Evolutionary conservation across 1,139 yeast genomes (phyloP).

Genomic region (Nadsonia commutata): DNA sequence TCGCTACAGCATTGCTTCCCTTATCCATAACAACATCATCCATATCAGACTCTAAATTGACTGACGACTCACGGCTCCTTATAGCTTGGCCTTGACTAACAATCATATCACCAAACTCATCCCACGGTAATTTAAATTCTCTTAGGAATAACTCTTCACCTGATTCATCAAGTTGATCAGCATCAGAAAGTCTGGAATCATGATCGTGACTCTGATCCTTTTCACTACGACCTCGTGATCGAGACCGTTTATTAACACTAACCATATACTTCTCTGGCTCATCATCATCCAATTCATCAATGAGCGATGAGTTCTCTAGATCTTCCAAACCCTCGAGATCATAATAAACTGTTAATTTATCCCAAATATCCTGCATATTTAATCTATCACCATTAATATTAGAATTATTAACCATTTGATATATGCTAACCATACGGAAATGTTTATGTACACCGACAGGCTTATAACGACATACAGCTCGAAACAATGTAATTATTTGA

Average conservation of each 20-base stretch:
- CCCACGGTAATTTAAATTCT: conserved; percentile 32
- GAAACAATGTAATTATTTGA: conserved; percentile 52
- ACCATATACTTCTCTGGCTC: too few species aligned
- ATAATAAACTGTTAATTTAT: conserved; percentile 38
- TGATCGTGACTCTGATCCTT: not conserved
- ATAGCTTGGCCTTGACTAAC: conserved; percentile 24
- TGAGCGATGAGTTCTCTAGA: conserved; percentile 26
- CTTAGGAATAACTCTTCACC: not conserved
- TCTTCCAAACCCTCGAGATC: conserved; percentile 42
- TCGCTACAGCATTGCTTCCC: not conserved
- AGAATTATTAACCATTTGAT: conserved; percentile 34
- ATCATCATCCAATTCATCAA: conserved; percentile 11
- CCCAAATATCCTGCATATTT: conserved; percentile 42
- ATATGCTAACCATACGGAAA: conserved; percentile 41
- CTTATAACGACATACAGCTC: conserved; percentile 52
- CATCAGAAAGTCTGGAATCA: not conserved
- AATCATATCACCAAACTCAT: conserved; percentile 30
- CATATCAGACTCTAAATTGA: conserved; percentile 8
- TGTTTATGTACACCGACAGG: conserved; percentile 52
- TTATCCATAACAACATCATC: conserved; percentile 9
- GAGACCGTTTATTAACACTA: not conserved
- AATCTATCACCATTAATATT: conserved; percentile 18
- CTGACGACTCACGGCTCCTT: conserved; percentile 4
- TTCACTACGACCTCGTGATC: not conserved
- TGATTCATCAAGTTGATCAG: not conserved